Conservation (phyloP, 306 rosid species). For the Rosa multiflora region DNA sequence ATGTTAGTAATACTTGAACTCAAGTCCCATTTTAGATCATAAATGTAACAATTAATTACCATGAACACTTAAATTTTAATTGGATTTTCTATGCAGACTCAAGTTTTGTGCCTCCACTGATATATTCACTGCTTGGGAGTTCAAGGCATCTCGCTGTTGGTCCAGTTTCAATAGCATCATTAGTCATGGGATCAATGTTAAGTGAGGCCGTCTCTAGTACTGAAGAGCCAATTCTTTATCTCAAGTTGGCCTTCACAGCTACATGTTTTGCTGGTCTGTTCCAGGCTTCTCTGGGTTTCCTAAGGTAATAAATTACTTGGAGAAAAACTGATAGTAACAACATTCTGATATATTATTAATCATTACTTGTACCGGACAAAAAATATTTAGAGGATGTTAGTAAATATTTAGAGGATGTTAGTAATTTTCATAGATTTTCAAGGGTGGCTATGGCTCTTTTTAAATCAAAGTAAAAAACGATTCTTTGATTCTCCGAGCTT, state of each 20-base stretch:
- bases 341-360: not conserved
- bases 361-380: not conserved
- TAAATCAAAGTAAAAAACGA: too few relatives aligned
- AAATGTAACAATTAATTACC: not conserved
- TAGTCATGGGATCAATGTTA: constrained; percentile 97
- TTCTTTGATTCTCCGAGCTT: too few relatives aligned
- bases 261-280: constrained; percentile 90
- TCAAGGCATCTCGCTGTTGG: constrained; percentile 94
- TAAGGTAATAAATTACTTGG: constrained; percentile 52
- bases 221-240: constrained; percentile 73
- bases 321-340: not conserved
- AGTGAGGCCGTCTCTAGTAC: constrained; percentile 61
- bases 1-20: constrained; percentile 50
- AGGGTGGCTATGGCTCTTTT: too few relatives aligned
- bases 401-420: not conserved
- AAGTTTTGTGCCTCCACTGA: constrained; percentile 92
- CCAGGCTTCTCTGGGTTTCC: constrained; percentile 80
- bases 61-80: not conserved
- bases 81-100: constrained; percentile 71
- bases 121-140: constrained; percentile 87
- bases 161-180: constrained; percentile 94
- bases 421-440: too few relatives aligned
- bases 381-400: not conserved
- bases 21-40: not conserved
- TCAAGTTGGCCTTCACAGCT: constrained; percentile 90